Conservation (phyloP, 2,329 filamentous ascomycete species). For the Cadophora luteo-olivacea region DNA sequence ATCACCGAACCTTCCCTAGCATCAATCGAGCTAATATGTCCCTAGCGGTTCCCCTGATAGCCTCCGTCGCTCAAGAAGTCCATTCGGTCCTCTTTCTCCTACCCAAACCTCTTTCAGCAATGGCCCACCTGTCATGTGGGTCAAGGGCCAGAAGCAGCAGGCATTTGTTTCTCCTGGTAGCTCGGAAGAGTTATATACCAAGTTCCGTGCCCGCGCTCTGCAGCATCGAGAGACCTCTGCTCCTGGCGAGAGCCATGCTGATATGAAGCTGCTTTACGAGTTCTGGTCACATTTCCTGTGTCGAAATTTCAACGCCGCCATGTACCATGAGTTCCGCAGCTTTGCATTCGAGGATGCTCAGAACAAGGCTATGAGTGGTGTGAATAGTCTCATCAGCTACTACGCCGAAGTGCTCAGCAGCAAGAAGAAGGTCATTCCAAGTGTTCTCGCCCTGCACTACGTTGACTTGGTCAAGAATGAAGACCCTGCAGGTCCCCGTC, state of each 20-base stretch:
- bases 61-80: constrained; percentile 38
- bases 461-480: constrained; percentile 59
- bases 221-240: constrained; percentile 46
- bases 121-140: constrained; percentile 47
- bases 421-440: constrained; percentile 54
- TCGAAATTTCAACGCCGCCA: constrained; percentile 74
- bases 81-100: constrained; percentile 36
- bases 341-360: constrained; percentile 70
- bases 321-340: constrained; percentile 77
- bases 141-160: constrained; percentile 44
- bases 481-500: constrained; percentile 46
- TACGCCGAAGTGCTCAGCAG: constrained; percentile 65
- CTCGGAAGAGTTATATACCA: constrained; percentile 45
- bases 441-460: constrained; percentile 60
- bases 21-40: constrained; percentile 20
- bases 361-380: constrained; percentile 59
- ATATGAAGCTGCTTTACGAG: constrained; percentile 72
- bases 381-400: constrained; percentile 69
- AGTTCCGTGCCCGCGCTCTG: constrained; percentile 50
- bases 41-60: constrained; percentile 38
- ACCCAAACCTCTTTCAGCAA: constrained; percentile 35
- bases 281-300: constrained; percentile 79
- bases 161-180: constrained; percentile 45
- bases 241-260: constrained; percentile 52
- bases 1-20: neutral